phyloP scores from a whole-genome alignment of 2,329 filamentous ascomycete species.

The Dothideomycetes sp. region DNA sequence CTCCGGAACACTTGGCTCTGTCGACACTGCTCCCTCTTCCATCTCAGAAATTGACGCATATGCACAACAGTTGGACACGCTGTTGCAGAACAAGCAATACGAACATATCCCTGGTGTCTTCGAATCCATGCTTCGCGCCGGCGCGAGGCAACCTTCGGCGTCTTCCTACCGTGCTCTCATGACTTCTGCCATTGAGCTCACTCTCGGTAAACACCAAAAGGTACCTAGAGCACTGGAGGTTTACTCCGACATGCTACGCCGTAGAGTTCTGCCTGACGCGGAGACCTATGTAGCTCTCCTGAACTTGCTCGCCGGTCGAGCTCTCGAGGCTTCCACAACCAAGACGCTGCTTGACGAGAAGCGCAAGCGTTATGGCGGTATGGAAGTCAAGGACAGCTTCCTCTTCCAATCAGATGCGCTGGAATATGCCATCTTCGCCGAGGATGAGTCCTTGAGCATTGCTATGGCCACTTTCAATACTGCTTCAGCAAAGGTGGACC shows the following conservation, averaged over 20 bases:
- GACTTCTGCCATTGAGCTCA: slow-evolving; percentile 72
- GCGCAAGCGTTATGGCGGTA: slow-evolving; percentile 72
- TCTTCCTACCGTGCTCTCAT: slow-evolving; percentile 89
- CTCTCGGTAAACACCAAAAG: slow-evolving; percentile 68
- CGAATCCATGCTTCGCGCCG: slow-evolving; percentile 76
- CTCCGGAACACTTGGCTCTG: background rate
- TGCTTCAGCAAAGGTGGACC: slow-evolving; percentile 56
- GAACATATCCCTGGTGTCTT: slow-evolving; percentile 85
- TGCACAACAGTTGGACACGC: slow-evolving; percentile 66
- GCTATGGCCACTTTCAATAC: slow-evolving; percentile 79
- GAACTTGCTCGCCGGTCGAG: slow-evolving; percentile 68
- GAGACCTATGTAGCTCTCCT: slow-evolving; percentile 85
- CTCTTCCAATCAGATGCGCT: slow-evolving; percentile 82
- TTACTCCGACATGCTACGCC: slow-evolving; percentile 90
- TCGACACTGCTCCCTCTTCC: slow-evolving; percentile 4
- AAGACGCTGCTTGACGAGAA: slow-evolving; percentile 71
- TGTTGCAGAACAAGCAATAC: slow-evolving; percentile 65
- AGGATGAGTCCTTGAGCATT: slow-evolving; percentile 78
- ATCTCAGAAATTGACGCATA: slow-evolving; percentile 56
- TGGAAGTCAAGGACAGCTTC: slow-evolving; percentile 75
- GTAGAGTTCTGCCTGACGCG: slow-evolving; percentile 70
- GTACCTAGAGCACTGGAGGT: slow-evolving; percentile 89
- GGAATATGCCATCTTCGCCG: slow-evolving; percentile 74
- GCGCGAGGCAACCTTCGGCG: slow-evolving; percentile 68
- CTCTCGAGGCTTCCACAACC: slow-evolving; percentile 65